Conservation (phyloP, 208 protist genomes). For the Leishmania amazonensis region DNA sequence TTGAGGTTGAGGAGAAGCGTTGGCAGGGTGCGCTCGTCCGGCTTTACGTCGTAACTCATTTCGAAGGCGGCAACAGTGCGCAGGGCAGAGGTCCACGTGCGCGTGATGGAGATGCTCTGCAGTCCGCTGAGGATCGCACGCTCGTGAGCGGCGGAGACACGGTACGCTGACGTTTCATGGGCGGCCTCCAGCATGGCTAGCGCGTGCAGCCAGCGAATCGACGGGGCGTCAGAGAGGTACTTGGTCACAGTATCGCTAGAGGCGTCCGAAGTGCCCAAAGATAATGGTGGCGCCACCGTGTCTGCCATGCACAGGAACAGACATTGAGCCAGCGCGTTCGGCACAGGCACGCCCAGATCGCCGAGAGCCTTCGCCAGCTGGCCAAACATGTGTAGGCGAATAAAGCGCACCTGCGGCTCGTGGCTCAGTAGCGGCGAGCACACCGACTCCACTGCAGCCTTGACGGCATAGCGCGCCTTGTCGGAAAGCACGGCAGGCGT, state of each 20-base stretch:
- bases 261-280: neutral
- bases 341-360: conserved; percentile 26
- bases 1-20: conserved; percentile 68
- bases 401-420: conserved; percentile 66
- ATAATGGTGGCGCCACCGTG: neutral
- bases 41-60: conserved; percentile 24
- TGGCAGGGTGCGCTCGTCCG: conserved; percentile 52
- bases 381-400: conserved; percentile 51
- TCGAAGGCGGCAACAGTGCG: conserved; percentile 39
- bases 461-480: conserved; percentile 32
- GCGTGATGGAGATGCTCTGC: conserved; percentile 63
- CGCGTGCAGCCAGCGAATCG: conserved; percentile 47
- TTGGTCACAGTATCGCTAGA: conserved; percentile 1
- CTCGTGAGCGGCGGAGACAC: conserved; percentile 57
- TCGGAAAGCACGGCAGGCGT: conserved; percentile 8
- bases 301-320: conserved; percentile 66
- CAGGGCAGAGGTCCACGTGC: conserved; percentile 62
- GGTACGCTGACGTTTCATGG: conserved; percentile 25
- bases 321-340: conserved; percentile 75
- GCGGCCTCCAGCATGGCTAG: conserved; percentile 44
- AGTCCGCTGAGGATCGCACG: conserved; percentile 64
- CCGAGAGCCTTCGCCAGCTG: conserved; percentile 31
- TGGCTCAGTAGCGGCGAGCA: conserved; percentile 58
- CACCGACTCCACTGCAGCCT: conserved; percentile 47
- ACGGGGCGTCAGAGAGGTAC: conserved; percentile 30